Percentiles rank a stretch among this genome's conserved stretches.
Evolutionary conservation across 83 land plant species (phyloP).

Genomic region (Larix sibirica): DNA sequence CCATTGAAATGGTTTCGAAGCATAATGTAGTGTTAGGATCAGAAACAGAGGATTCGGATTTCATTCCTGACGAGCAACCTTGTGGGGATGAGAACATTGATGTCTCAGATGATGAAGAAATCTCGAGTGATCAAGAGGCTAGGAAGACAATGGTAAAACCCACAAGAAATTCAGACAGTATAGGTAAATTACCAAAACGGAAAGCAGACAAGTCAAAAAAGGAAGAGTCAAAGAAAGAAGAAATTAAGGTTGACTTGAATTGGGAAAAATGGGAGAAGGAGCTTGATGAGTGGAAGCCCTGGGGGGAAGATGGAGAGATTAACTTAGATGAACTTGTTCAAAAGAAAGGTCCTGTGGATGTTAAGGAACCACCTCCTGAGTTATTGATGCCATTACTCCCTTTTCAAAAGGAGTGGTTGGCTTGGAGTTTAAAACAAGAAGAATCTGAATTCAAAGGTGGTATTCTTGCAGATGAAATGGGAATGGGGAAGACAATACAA

Average conservation of each 20-base stretch:
- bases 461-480: slow-evolving; percentile 97
- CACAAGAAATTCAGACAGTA: too few relatives aligned
- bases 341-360: slow-evolving; percentile 1
- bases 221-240: too few relatives aligned
- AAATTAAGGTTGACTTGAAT: not conserved
- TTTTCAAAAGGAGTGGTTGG: slow-evolving; percentile 90
- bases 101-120: too few relatives aligned
- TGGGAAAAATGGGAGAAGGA: slow-evolving; percentile 10
- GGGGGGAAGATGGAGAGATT: slow-evolving; percentile 1
- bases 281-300: not conserved
- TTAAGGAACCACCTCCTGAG: slow-evolving; percentile 50
- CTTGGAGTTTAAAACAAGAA: slow-evolving; percentile 92
- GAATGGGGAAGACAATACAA: slow-evolving; percentile 97
- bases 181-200: too few relatives aligned
- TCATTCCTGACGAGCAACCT: too few relatives aligned
- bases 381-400: slow-evolving; percentile 67
- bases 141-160: too few relatives aligned
- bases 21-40: too few relatives aligned
- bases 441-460: slow-evolving; percentile 62
- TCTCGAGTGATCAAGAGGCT: too few relatives aligned
- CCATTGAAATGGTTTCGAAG: too few relatives aligned
- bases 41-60: too few relatives aligned
- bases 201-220: too few relatives aligned
- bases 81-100: too few relatives aligned
- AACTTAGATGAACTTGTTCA: slow-evolving; percentile 10